Evolutionary conservation across 805 yeast genomes (phyloP), one percentile per base, ranked within the genome.

Genomic region (Candida dendrica): DNA sequence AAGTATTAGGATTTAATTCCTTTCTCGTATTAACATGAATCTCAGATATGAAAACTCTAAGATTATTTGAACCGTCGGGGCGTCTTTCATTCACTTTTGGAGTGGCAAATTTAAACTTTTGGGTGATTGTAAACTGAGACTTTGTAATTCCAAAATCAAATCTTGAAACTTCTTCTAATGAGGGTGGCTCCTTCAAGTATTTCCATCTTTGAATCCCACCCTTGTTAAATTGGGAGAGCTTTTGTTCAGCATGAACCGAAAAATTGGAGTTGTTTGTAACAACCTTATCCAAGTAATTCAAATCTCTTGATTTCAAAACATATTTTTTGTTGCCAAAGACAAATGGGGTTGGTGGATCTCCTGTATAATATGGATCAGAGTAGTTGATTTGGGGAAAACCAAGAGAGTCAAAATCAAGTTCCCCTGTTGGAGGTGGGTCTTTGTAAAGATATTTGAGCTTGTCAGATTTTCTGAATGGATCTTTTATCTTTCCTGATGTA

Each of bases 251-350:
- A 5, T 27, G 30, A 22, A 8, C 24, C 13, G 30, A 27, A 8
- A 27, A 27, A 27, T 8, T 27, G 13, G 30, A 27, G 13, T 13
- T 13, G 13, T 27, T 27, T 11, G 61, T 49, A 11, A 53, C 40
- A 17, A 64, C 52, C 2, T 57, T 51, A 15, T 60, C 55, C 27
- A 72, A 44, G 39, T 64, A 52, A 15, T 56, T 42, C 8, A 62
- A 30, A 41, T 72, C 65, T 3, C 58, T 50, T 0, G 79, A 72
- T 11, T 61, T 58, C 1, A 84, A 59, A 1, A 61, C 63, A 46
- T 79, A 78, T 48, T 73, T 76, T 46, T 71, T 77, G 6, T 89
- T 90, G 1, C 90, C 90, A 60, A 77, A 81, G 1, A 75, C 60
- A 42, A 82, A 73, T 0, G 91, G 81, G 10, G 60, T 58, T 2